phyloP scores from a whole-genome alignment of 2,329 filamentous ascomycete species.

The Neurospora crassa region DNA sequence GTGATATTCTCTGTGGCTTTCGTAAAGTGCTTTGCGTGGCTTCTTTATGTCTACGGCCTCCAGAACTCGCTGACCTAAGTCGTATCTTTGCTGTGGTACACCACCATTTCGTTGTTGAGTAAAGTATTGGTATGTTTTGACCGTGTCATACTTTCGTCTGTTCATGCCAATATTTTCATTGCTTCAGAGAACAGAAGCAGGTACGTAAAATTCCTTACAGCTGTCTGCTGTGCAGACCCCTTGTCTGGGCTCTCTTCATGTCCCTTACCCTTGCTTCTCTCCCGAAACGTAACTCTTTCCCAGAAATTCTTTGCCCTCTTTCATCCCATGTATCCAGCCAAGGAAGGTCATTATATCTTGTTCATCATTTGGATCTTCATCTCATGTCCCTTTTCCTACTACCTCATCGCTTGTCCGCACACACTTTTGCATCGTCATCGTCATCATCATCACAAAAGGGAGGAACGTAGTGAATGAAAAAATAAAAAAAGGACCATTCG shows the following conservation, averaged over 20 bases:
- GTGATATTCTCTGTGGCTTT: neutral
- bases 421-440: neutral
- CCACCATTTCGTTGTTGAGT: neutral
- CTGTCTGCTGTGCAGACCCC: neutral
- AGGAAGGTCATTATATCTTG: neutral
- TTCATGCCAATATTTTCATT: neutral
- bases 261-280: neutral
- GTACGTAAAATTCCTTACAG: neutral
- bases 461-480: neutral
- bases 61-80: neutral
- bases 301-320: neutral
- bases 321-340: neutral
- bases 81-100: neutral
- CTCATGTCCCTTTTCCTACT: neutral
- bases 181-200: neutral
- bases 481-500: neutral
- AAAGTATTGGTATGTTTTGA: neutral
- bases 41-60: neutral
- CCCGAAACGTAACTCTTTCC: neutral
- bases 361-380: neutral
- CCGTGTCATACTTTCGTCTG: neutral
- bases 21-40: neutral
- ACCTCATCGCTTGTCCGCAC: neutral
- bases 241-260: neutral
- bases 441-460: neutral